Evolutionary conservation across 1,139 yeast species (phyloP), one percentile per base, ranked within the genome.

Genomic region (Diutina catenulata): DNA sequence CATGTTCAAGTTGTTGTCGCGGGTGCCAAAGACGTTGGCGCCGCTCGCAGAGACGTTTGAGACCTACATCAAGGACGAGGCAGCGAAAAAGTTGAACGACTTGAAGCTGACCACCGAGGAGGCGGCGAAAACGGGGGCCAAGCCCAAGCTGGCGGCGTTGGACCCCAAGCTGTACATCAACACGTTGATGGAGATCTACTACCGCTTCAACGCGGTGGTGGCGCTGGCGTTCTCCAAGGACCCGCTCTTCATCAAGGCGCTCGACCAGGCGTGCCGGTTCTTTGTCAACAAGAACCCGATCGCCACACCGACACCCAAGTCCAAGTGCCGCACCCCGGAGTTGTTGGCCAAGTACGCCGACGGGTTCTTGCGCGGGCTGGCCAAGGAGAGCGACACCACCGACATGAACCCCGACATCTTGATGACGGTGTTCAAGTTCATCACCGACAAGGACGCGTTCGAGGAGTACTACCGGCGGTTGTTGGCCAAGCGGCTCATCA

Each of bases 381-480:
- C 79, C 31, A 80, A 81, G 52, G 84, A 79, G 46, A 65, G 76
- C 0, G 91, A 80, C 45, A 59, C 68, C 24, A 62, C 66, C 41
- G 91, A 81, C 50, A 76, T 88, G 78, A 83, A 80, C 43, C 68
- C 80, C 19, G 88, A 81, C 48, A 91, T 88, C 49, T 74, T 91
- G 50, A 84, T 91, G 86, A 74, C 77, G 23, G 70, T 91, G 21
- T 86, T 93, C 66, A 82, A 80, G 51, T 91, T 84, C 54, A 72
- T 93, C 41, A 88, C 84, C 40, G 97, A 91, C 56, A 88, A 88
- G 57, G 98, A 93, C 63, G 83, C 93, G 31, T 93, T 93, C 59
- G 98, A 91, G 61, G 83, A 80, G 48, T 83, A 83, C 60, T 93
- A 91, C 59, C 78, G 97, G 56, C 76, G 96, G 48, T 68, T 81